These are phyloP conservation scores for Fusarium subtropicale DNA, from an alignment of 2,329 filamentous ascomycete species.

Conservation along the genomic window DNA sequence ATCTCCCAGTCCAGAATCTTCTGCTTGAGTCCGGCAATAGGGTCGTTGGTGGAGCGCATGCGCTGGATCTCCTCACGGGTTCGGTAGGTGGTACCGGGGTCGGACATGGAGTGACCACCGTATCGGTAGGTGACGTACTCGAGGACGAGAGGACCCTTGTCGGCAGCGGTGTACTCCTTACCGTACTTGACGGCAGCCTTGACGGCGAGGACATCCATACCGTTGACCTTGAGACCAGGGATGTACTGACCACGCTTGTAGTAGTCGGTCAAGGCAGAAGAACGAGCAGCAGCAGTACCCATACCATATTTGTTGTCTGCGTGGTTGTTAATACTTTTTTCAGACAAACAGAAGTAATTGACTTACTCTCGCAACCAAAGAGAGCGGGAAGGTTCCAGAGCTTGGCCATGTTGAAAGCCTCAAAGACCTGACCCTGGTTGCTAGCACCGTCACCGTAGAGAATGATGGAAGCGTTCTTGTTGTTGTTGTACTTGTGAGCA, in stretches of 20 bases:
- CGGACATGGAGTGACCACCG: constrained; percentile 99
- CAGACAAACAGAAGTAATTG: neutral
- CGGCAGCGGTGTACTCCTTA: constrained; percentile 84
- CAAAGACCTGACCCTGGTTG: constrained; percentile 99
- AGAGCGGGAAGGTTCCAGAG: constrained; percentile 96
- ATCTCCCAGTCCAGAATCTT: constrained; percentile 97
- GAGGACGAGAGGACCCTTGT: constrained; percentile 93
- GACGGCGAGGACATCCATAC: constrained; percentile 98
- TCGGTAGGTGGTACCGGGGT: constrained; percentile 98
- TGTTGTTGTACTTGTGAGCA: constrained; percentile 91
- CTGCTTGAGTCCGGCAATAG: constrained; percentile 97
- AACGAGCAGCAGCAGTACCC: constrained; percentile 95
- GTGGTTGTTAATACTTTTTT: constrained; percentile 20
- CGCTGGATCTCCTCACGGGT: constrained; percentile 99
- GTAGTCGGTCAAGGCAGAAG: constrained; percentile 97
- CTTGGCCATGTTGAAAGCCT: constrained; percentile 99
- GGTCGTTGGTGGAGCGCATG: constrained; percentile 99
- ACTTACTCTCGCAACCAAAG: constrained; percentile 97
- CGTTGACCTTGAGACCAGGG: constrained; percentile 98
- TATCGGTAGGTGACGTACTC: constrained; percentile 99
- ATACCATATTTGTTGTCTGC: constrained; percentile 99
- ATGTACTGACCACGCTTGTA: constrained; percentile 99
- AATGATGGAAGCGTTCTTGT: constrained; percentile 87
- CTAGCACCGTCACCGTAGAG: constrained; percentile 98
- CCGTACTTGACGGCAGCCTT: constrained; percentile 96